phyloP scores from a whole-genome alignment of 768 basidiomycete species.

The Botryobasidium botryosum region DNA sequence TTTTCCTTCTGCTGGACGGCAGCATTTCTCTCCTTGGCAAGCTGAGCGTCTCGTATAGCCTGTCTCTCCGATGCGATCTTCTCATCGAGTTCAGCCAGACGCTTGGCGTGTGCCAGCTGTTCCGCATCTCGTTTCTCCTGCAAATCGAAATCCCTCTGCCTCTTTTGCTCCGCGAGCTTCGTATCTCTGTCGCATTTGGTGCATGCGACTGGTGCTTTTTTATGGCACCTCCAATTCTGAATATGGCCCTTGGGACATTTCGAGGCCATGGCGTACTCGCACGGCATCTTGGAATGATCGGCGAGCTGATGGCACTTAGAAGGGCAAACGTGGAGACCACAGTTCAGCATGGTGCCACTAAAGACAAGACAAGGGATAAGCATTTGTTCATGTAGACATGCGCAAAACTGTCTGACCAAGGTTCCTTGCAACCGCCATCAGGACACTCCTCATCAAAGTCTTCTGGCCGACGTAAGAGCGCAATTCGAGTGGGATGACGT shows the following conservation, averaged over 20 bases:
- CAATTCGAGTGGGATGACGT: conserved; percentile 30
- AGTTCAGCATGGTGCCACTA: conserved; percentile 33
- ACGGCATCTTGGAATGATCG: conserved; percentile 38
- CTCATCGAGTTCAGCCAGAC: conserved; percentile 29
- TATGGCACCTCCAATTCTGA: conserved; percentile 28
- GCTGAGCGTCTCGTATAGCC: conserved; percentile 22
- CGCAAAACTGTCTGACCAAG: conserved; percentile 30
- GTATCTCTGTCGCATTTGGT: conserved; percentile 30
- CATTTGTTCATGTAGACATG: not conserved
- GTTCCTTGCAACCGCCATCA: conserved; percentile 43
- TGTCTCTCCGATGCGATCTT: conserved; percentile 24
- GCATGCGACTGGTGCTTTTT: conserved; percentile 26
- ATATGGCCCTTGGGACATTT: conserved; percentile 33
- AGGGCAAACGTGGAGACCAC: conserved; percentile 36
- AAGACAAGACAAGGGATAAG: not conserved
- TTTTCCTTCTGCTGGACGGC: conserved; percentile 27
- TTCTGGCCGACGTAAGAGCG: conserved; percentile 24
- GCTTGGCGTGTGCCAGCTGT: conserved; percentile 25
- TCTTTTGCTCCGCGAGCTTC: conserved; percentile 27
- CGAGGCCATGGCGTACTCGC: conserved; percentile 22
- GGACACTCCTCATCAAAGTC: conserved; percentile 38
- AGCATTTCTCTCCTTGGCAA: conserved; percentile 22
- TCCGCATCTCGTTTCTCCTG: conserved; percentile 32
- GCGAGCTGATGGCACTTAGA: conserved; percentile 42
- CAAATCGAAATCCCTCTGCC: conserved; percentile 24